Base-by-base conservation (phyloP, 116 monocot species). In the Dioscorea cayenensis region DNA sequence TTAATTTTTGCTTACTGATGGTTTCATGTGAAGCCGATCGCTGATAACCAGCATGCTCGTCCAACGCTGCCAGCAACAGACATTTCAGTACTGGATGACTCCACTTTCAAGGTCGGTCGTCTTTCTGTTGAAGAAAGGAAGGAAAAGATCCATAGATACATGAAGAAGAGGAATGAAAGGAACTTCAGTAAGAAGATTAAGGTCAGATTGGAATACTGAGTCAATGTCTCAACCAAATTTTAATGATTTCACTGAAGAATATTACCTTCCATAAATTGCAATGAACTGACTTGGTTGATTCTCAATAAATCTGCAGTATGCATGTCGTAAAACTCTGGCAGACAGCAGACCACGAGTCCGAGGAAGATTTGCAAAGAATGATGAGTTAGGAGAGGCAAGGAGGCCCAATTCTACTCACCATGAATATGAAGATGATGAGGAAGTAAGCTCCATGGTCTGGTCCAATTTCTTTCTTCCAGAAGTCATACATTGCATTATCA, bases 181-280 rank as follows among this genome's bases (percentile, higher is more conserved):
- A 92, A 90, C 74, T 95, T 92, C 82, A 84, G 80, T 75, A 95
- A 92, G 71, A 95, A 85, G 71, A 95, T 95, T 64, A 95, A 95
- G 95, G 95, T 95, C 63, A 43, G 23, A 12, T 29, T 59, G 9
- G 6, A 9, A 49, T 23, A 16, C 16, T n/a, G 16, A 55, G 5
- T n/a, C 43, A 43, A 43, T 43, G 43, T 10, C 43, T 43, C 43
- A 43, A 43, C 43, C 43, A 43, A 43, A 43, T 43, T 43, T 43
- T 12, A 7, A 43, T 43, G 11, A 9, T 43, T 43, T 43, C 43
- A 43, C 43, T 43, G 43, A 7, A 43, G 43, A 43, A 43, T 6
- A 43, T 8, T 43, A 43, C 43, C 43, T 43, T 9, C 5, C 6
- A 12, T 6, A 43, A 43, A 43, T 43, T 43, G 6, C 43, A 43